Conservation (phyloP, 805 yeast genomes). For the Teunomyces aglyptinius region DNA sequence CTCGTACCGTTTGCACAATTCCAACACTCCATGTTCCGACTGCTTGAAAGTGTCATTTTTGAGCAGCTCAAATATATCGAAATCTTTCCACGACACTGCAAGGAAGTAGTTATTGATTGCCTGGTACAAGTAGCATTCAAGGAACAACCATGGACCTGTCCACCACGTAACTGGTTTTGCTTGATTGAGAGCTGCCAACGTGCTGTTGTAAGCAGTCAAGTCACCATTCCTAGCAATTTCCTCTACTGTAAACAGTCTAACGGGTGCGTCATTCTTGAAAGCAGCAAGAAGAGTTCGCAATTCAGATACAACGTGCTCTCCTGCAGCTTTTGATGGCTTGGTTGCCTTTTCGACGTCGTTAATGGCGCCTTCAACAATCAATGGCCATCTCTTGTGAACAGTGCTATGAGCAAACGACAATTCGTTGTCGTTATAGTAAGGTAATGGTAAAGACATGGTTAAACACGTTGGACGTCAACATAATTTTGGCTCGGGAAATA, state of each 20-base stretch:
- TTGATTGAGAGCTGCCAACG: constrained; percentile 33
- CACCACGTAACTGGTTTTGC: constrained; percentile 57
- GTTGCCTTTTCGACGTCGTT: constrained; percentile 52
- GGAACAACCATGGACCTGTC: constrained; percentile 85
- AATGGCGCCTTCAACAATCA: constrained; percentile 65
- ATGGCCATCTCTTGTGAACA: constrained; percentile 82
- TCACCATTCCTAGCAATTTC: constrained; percentile 44
- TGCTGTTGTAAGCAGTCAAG: constrained; percentile 59
- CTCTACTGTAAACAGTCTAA: constrained; percentile 24
- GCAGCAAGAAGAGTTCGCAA: constrained; percentile 46
- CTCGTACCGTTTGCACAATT: constrained; percentile 62
- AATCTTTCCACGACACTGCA: constrained; percentile 45
- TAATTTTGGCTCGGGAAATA: not conserved
- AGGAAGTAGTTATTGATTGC: constrained; percentile 47
- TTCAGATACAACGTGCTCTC: constrained; percentile 38
- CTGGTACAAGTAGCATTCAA: constrained; percentile 85
- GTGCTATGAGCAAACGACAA: constrained; percentile 83
- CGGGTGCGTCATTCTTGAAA: constrained; percentile 36
- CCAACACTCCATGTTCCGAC: constrained; percentile 75
- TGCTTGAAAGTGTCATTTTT: constrained; percentile 75
- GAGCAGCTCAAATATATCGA: constrained; percentile 70
- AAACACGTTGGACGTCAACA: not conserved
- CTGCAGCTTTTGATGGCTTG: constrained; percentile 40
- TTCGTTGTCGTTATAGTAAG: constrained; percentile 64
- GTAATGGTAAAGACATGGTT: constrained; percentile 9